Base-by-base conservation (phyloP, 2,329 filamentous ascomycete species). In the Apiospora phragmitis region DNA sequence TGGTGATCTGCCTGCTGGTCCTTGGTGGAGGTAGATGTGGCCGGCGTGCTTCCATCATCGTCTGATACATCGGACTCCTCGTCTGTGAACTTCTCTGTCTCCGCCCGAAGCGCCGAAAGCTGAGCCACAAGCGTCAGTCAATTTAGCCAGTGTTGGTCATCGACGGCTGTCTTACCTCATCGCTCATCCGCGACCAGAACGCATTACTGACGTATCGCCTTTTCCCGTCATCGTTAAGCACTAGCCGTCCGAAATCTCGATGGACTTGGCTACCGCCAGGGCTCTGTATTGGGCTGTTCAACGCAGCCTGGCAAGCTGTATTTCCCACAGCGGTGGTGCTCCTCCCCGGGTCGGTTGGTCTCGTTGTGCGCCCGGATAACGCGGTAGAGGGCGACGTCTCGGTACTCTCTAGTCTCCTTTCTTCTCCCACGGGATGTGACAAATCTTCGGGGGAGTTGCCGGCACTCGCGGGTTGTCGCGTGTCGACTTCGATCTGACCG, bases 121-220 rank as follows among this genome's bases (percentile, higher is more conserved):
- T 84, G 68, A 21, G 35, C 21, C 45, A 68, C 62, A 51, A 41
- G 32, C 72, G 62, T 75, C 73, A 67, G 75, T 76, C 73, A 74
- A n/a, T 38, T n/a, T 9, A 38, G 32, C 32, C 18, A 24, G 21
- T 38, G 35, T 68, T 26, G 42, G 8, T 29, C 65, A 29, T 24
- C 47, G 12, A 68, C 24, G 4, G 47, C 11, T 38, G n/a, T 71
- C 82, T 69, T 80, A 91, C 90, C 85, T 94, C 92, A 69, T 94
- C 92, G 71, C 91, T 93, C 68, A 95, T 85, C 72, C 89, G 93
- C 26, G 91, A 89, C 92, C 92, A 94, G 76, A 94, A 93, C 8
- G 89, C 91, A 78, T 90, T 93, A 81, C 91, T 93, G 74, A 95
- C 89, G 78, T 94, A 95, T 77, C 91, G 85, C 70, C 89, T 90